Conservation (phyloP, 441 rosid species). For the Erodium texanum region DNA sequence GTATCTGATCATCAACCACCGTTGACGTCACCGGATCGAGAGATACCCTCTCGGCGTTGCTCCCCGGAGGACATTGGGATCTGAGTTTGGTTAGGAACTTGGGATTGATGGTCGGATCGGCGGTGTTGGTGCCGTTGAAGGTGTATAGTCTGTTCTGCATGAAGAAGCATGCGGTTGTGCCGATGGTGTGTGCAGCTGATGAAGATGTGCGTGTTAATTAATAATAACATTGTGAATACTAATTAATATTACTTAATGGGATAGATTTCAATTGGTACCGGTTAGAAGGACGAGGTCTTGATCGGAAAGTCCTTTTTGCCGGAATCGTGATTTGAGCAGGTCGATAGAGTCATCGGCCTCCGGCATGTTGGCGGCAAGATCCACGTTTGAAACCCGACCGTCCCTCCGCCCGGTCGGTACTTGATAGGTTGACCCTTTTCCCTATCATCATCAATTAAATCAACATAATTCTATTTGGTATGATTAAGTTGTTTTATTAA, state of each 20-base stretch:
- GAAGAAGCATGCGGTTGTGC: conserved; percentile 62
- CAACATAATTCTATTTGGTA: no score
- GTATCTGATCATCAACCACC: conserved; percentile 40
- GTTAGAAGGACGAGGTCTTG: conserved; percentile 61
- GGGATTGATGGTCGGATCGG: conserved; percentile 46
- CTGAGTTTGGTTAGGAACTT: conserved; percentile 31
- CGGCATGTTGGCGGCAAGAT: conserved; percentile 38
- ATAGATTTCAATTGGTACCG: conserved; percentile 26
- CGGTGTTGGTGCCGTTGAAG: conserved; percentile 31
- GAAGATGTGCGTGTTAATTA: not conserved
- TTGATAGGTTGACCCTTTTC: conserved; percentile 46
- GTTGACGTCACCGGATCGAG: conserved; percentile 38
- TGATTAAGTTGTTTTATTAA: no score
- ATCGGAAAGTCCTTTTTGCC: conserved; percentile 50
- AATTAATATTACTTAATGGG: no score
- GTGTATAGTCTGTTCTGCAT: conserved; percentile 41
- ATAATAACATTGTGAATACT: not conserved
- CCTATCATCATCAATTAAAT: conserved; percentile 32
- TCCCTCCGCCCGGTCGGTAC: conserved; percentile 70
- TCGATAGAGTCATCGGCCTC: conserved; percentile 44
- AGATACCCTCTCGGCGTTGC: conserved; percentile 34
- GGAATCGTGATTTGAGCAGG: conserved; percentile 41
- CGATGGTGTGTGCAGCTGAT: conserved; percentile 61
- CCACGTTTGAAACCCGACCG: conserved; percentile 33
- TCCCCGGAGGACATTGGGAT: conserved; percentile 42